Percentiles rank a stretch among this genome's conserved stretches.
phyloP scores from a whole-genome alignment of 2,329 filamentous ascomycete genomes.

The Neonectria magnoliae region DNA sequence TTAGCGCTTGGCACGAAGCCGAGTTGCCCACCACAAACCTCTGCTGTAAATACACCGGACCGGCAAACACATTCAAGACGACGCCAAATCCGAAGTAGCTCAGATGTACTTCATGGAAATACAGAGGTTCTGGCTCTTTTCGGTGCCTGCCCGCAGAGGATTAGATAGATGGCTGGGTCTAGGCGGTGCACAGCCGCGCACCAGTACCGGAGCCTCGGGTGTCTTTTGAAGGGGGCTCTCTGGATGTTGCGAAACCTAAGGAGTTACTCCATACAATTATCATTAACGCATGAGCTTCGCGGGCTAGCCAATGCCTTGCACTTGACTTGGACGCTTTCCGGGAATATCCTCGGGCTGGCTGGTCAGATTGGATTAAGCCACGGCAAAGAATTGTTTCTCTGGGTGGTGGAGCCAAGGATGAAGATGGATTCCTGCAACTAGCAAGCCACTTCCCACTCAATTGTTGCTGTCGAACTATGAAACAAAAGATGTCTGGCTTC shows the following conservation, averaged over 20 bases:
- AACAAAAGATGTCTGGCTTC: neutral
- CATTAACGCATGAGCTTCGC: neutral
- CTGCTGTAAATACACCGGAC: neutral
- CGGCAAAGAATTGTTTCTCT: neutral
- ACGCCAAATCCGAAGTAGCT: neutral
- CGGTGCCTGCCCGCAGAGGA: neutral
- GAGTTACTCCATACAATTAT: too few species aligned
- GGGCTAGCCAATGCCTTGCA: neutral
- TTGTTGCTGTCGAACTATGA: neutral
- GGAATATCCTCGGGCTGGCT: neutral
- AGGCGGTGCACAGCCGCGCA: neutral
- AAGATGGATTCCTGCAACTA: neutral
- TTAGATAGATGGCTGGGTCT: neutral
- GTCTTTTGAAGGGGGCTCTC: neutral
- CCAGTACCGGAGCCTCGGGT: neutral
- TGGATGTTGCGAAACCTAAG: too few species aligned
- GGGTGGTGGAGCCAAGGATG: neutral
- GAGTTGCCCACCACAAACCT: neutral
- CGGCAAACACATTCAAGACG: neutral
- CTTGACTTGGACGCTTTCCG: neutral
- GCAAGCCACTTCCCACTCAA: conserved; percentile 7
- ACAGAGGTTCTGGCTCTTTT: neutral
- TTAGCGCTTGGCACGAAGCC: neutral
- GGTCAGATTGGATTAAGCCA: neutral
- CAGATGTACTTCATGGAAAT: neutral